Evolutionary conservation across 352 stramenopile species (phyloP).

Genomic region (Poterioochromonas sp.): DNA sequence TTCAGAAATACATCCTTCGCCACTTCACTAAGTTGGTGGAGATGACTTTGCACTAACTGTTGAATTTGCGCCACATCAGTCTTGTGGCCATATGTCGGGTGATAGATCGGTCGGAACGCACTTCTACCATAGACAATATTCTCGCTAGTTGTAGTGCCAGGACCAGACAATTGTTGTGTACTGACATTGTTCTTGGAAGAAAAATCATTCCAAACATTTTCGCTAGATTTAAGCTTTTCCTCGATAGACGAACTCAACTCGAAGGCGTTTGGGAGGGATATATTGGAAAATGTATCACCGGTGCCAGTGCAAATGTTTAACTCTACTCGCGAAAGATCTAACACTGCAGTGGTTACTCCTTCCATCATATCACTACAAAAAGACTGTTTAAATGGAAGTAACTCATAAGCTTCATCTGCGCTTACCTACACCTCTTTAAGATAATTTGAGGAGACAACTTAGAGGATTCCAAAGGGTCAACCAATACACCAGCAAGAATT

Average conservation of each 20-base stretch:
- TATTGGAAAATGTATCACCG: not conserved
- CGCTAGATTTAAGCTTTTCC: too few species aligned
- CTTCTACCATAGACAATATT: too few species aligned
- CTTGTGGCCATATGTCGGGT: not conserved
- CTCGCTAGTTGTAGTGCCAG: too few species aligned
- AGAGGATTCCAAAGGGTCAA: not conserved
- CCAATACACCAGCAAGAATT: not conserved
- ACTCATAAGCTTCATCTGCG: not conserved
- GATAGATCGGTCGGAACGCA: not conserved
- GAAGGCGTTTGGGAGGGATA: too few species aligned
- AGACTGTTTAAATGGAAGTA: not conserved
- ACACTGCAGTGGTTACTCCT: constrained; percentile 5
- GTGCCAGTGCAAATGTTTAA: not conserved
- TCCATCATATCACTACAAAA: not conserved
- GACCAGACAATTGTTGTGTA: too few species aligned
- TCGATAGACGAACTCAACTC: too few species aligned
- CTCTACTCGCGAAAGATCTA: not conserved
- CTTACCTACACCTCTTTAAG: not conserved
- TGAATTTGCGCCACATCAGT: not conserved
- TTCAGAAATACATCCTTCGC: not conserved
- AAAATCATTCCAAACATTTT: too few species aligned
- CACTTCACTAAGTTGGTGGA: not conserved
- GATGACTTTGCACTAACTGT: not conserved
- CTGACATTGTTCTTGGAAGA: too few species aligned
- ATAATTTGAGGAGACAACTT: not conserved